Base-by-base conservation (phyloP, 306 rosid species). In the Ormosia semicastrata region DNA sequence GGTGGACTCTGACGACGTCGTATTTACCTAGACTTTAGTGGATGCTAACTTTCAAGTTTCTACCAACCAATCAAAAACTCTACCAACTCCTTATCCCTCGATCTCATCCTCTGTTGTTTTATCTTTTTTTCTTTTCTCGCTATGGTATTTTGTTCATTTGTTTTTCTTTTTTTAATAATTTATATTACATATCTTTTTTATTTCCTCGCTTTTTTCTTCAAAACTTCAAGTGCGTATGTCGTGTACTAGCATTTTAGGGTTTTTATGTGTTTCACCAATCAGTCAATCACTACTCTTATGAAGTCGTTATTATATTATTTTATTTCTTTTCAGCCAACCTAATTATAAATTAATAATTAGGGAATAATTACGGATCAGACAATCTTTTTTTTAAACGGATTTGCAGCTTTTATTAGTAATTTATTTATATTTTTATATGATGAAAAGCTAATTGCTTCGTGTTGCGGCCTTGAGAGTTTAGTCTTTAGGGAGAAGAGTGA, bases 1-100 rank as follows among this genome's bases (percentile, higher is more conserved):
- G 56, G 53, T 71, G 9, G 5, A n/a, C 67, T 40, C 3, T 5
- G 32, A 89, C 94, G 91, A 88, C 94, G 93, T 90, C 93, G 93
- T 92, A 90, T 90, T 90, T 68, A 37, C 85, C 73, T 77, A 82
- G 87, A 90, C 89, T 89, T 90, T 86, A 36, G 82, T 37, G 59
- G 30, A 75, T 32, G 73, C 84, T 82, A 82, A 78, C 89, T 70
- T 53, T 15, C 46, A 49, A 37, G 69, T 60, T 62, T 57, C 44
- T 47, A 60, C 76, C 36, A 32, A n/a, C 64, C 73, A 41, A 80
- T 77, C 69, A 37, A 39, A 39, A 77, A 29, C 44, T 41, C 37
- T 30, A 13, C 10, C 36, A 32, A 8, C 2, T 40, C 67, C 64
- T 15, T 3, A 50, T 47, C 29, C 39, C 14, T 15, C 47, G 8